Evolutionary conservation across 73 alveolate species (phyloP).

Genomic region (Loxodes magnus): DNA sequence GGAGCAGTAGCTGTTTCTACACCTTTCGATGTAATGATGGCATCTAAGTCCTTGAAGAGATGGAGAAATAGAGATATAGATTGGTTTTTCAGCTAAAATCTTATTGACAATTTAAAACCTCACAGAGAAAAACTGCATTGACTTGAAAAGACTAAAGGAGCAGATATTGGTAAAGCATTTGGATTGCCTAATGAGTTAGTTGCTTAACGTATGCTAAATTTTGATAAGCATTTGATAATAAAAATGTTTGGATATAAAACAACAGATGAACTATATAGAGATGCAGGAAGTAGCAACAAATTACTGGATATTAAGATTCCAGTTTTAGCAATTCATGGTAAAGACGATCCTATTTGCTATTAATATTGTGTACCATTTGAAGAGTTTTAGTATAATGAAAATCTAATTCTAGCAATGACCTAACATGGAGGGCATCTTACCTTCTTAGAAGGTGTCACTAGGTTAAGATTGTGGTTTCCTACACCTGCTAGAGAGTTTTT

Average conservation of each 20-base stretch:
- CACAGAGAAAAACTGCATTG: too few relatives aligned
- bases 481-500: not conserved
- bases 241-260: constrained; percentile 1
- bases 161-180: too few relatives aligned
- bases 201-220: constrained; percentile 7
- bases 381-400: constrained; percentile 3
- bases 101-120: too few relatives aligned
- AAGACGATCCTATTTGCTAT: constrained; percentile 1
- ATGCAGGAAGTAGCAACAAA: not conserved
- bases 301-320: constrained; percentile 1
- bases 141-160: too few relatives aligned
- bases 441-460: constrained; percentile 2
- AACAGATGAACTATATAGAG: constrained; percentile 4
- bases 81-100: too few relatives aligned
- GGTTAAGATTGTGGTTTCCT: not conserved
- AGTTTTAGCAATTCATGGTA: not conserved
- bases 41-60: too few relatives aligned
- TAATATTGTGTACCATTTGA: constrained; percentile 5
- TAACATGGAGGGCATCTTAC: constrained; percentile 12
- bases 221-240: constrained; percentile 6
- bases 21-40: constrained; percentile 6
- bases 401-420: constrained; percentile 5
- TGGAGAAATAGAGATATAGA: too few relatives aligned
- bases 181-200: not conserved
- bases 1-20: constrained; percentile 7